These are phyloP conservation scores for Cercospora sesami DNA, from an alignment of 2,329 filamentous ascomycete species.

Conservation along the genomic window DNA sequence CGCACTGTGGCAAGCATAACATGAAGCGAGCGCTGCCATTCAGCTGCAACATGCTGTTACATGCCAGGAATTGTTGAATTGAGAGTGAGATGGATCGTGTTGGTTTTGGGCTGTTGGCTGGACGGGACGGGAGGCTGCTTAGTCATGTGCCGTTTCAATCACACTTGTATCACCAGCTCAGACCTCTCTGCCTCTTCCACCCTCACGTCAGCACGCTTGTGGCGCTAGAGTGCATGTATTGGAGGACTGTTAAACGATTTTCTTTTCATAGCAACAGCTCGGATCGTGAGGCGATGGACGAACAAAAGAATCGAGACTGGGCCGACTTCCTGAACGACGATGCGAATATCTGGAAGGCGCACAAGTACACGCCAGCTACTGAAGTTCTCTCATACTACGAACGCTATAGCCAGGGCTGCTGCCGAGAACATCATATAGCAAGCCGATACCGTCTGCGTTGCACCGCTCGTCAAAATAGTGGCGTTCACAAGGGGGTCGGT, in stretches of 20 bases:
- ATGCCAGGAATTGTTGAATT: not conserved
- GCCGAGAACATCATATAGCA: not conserved
- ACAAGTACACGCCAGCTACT: not conserved
- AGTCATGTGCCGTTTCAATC: not conserved
- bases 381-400: not conserved
- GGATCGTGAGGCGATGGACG: no score
- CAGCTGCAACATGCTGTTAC: not conserved
- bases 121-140: not conserved
- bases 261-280: not conserved
- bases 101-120: not conserved
- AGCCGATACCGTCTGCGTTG: not conserved
- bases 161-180: not conserved
- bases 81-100: not conserved
- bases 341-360: no score
- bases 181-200: not conserved
- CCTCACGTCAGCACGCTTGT: not conserved
- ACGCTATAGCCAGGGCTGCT: not conserved
- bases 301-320: no score
- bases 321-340: no score
- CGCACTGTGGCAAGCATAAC: not conserved
- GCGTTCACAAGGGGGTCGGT: not conserved
- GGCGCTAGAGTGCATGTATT: not conserved
- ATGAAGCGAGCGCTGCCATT: not conserved
- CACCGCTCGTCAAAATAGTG: not conserved
- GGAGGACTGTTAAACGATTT: not conserved